phyloP scores from a whole-genome alignment of 2,329 filamentous ascomycete genomes.

The Sporothrix phasma region DNA sequence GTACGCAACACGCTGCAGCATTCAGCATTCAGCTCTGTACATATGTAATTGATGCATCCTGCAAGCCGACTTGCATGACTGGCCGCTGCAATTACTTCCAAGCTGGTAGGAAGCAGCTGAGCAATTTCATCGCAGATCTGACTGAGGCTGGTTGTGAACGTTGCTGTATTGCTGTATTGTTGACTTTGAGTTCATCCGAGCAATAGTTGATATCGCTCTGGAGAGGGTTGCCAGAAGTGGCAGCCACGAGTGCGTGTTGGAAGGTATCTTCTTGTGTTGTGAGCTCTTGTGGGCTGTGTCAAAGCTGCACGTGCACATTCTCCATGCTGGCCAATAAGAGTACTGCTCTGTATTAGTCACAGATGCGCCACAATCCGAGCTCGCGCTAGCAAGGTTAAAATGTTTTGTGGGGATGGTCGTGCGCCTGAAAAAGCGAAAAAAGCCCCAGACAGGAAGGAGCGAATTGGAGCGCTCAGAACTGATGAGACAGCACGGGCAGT shows the following conservation, averaged over 20 bases:
- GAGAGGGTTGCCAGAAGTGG: no score
- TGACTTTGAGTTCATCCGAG: no score
- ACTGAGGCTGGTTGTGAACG: no score
- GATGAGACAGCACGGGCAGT: background rate
- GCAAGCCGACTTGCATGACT: background rate
- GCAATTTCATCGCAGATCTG: no score
- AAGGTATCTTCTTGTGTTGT: background rate
- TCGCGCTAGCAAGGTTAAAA: background rate
- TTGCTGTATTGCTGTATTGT: no score
- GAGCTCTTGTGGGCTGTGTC: background rate
- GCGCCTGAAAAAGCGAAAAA: constrained; percentile 1
- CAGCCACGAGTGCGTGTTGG: no score
- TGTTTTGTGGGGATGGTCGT: background rate
- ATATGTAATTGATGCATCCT: background rate
- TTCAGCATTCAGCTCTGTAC: background rate
- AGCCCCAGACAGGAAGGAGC: background rate
- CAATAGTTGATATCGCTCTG: no score
- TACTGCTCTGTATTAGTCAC: background rate
- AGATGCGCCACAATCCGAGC: background rate
- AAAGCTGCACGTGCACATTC: constrained; percentile 3
- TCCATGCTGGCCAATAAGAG: background rate
- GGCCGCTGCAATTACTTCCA: background rate
- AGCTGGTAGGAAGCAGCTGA: background rate
- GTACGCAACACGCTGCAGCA: no score
- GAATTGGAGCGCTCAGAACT: background rate